These are phyloP conservation scores for Entomortierella lignicola DNA, from an alignment of 192 early-diverging fungal genomes.

Conservation along the genomic window DNA sequence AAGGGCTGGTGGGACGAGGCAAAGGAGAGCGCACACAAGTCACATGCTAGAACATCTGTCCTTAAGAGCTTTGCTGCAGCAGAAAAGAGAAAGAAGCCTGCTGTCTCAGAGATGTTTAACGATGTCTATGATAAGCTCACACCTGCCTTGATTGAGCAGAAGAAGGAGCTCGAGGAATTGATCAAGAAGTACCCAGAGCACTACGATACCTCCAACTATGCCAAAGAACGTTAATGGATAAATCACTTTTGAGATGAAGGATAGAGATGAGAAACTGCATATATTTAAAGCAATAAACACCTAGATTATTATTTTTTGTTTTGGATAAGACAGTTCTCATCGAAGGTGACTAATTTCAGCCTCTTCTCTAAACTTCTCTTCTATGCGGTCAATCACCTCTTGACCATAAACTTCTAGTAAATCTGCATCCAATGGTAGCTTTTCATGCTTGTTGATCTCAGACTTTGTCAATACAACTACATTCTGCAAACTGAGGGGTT, in stretches of 20 bases:
- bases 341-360: constrained; percentile 41
- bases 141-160: constrained; percentile 81
- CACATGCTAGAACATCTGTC: constrained; percentile 74
- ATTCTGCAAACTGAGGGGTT: constrained; percentile 78
- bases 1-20: constrained; percentile 87
- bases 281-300: not conserved
- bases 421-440: constrained; percentile 55
- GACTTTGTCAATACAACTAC: constrained; percentile 86
- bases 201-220: constrained; percentile 65
- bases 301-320: too few relatives aligned
- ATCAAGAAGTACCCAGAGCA: constrained; percentile 88
- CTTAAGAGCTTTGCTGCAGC: constrained; percentile 85
- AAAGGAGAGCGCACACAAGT: constrained; percentile 74
- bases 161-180: constrained; percentile 80
- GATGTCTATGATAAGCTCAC: constrained; percentile 94
- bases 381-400: constrained; percentile 64
- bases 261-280: not conserved
- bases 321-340: not conserved
- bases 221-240: constrained; percentile 7
- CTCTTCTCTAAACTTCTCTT: constrained; percentile 62
- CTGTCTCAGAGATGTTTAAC: constrained; percentile 84
- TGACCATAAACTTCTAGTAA: constrained; percentile 64
- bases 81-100: constrained; percentile 91
- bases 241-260: not conserved
- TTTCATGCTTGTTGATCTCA: constrained; percentile 77